Evolutionary conservation across 192 early-diverging fungal species (phyloP).

Genomic region (Entomortierella chlamydospora): DNA sequence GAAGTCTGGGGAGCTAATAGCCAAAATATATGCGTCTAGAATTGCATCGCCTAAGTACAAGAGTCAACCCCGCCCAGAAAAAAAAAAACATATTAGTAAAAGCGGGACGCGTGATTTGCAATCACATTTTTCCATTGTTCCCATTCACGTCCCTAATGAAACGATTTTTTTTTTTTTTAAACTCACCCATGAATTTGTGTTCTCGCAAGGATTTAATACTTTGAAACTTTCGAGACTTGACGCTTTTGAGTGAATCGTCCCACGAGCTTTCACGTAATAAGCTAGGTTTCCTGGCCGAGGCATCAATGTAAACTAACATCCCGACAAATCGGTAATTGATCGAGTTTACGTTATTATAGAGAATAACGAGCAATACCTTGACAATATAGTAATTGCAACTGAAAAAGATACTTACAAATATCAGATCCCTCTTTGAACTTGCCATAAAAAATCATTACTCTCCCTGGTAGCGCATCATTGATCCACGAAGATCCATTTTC

Average conservation of each 20-base stretch:
- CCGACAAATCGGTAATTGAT: neutral
- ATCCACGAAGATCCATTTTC: conserved; percentile 14
- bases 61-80: too few relatives aligned
- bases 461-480: conserved; percentile 1
- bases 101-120: too few relatives aligned
- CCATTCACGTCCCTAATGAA: too few relatives aligned
- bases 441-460: conserved; percentile 22
- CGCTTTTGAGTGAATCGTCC: neutral
- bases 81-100: too few relatives aligned
- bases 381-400: neutral
- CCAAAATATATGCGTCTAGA: conserved; percentile 11
- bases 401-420: conserved; percentile 10
- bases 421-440: neutral
- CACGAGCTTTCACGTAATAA: conserved; percentile 8
- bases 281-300: neutral
- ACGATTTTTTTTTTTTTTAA: neutral
- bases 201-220: conserved; percentile 15
- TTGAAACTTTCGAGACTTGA: conserved; percentile 1
- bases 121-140: too few relatives aligned
- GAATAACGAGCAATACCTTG: neutral
- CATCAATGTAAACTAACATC: conserved; percentile 10
- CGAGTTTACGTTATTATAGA: neutral
- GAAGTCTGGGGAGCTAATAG: conserved; percentile 5
- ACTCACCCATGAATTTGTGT: conserved; percentile 30
- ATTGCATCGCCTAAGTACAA: conserved; percentile 13